Evolutionary conservation across 1,284 basidiomycete genomes (phyloP), one percentile per base, ranked within the genome.

Genomic region (Prillingera fragicola): DNA sequence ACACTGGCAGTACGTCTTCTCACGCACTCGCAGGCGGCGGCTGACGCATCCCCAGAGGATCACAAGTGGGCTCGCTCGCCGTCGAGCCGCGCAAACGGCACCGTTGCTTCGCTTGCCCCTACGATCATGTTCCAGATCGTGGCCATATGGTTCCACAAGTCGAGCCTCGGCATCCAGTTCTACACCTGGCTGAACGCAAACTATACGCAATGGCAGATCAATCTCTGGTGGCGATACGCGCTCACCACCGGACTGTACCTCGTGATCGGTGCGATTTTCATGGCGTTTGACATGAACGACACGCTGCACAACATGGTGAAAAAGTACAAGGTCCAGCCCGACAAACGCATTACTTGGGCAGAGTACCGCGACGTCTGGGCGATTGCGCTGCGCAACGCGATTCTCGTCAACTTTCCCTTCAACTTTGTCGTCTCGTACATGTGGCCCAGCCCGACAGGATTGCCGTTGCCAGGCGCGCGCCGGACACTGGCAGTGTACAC

Each of bases 261-360:
- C 39, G 2, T 33, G 22, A 19, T 22, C 19, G 51, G 51, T 5
- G 27, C 45, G 6, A 12, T 49, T n/a, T 52, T 48, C 26, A 45
- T 45, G 41, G 41, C 41, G 8, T 37, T 45, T 8, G 51, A 52
- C 41, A 42, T 52, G 46, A 15, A 22, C n/a, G 41, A 43, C 36
- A 22, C 45, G 5, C 37, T 52, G 25, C 51, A 52, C 43, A 17
- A 23, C 18, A 22, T 31, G 13, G 43, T 52, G 1, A 28, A 31
- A 8, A 27, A 34, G 28, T 52, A 32, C 37, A 52, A 52, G 46
- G 33, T 52, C 31, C 51, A 52, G 46, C 51, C 51, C 7, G 36
- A 48, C 28, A 38, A 42, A 24, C 46, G 43, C 38, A 35, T 48
- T 37, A 45, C 46, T 2, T 49, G 43, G 46, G 38, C 22, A 5